Percentiles rank a stretch among this genome's conserved stretches.
Evolutionary conservation across 73 alveolate genomes (phyloP).

Genomic region (Durusdinium trenchii): DNA sequence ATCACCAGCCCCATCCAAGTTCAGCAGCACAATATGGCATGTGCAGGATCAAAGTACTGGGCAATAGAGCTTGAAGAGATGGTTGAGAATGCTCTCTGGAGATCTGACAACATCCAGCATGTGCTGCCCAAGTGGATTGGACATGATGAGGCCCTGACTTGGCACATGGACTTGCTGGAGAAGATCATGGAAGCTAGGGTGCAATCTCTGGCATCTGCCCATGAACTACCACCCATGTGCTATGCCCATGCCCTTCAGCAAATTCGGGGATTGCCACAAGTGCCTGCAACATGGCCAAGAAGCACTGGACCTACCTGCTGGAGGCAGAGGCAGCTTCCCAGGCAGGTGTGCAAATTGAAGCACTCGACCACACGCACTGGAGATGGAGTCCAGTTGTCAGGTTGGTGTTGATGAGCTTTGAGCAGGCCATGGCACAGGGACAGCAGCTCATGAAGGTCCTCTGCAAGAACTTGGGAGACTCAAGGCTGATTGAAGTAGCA

Average conservation of each 20-base stretch:
- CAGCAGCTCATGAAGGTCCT: not conserved
- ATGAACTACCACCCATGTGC: conserved; percentile 2
- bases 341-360: not conserved
- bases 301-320: not conserved
- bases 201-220: not conserved
- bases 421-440: not conserved
- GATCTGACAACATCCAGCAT: not conserved
- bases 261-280: not conserved
- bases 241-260: not conserved
- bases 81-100: not conserved
- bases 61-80: not conserved
- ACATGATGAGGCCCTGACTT: not conserved
- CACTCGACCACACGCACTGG: not conserved
- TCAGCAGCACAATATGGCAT: not conserved
- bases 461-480: not conserved
- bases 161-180: conserved; percentile 9
- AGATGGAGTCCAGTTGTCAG: not conserved
- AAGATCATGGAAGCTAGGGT: not conserved
- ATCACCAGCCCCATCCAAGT: not conserved
- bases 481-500: not conserved
- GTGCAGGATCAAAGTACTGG: not conserved
- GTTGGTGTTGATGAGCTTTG: not conserved
- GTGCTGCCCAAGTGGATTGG: not conserved
- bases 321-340: conserved; percentile 11
- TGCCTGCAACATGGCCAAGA: not conserved